Evolutionary conservation across 257 asterid genomes (phyloP), one percentile per base, ranked within the genome.

Genomic region (Fraxinus americana): DNA sequence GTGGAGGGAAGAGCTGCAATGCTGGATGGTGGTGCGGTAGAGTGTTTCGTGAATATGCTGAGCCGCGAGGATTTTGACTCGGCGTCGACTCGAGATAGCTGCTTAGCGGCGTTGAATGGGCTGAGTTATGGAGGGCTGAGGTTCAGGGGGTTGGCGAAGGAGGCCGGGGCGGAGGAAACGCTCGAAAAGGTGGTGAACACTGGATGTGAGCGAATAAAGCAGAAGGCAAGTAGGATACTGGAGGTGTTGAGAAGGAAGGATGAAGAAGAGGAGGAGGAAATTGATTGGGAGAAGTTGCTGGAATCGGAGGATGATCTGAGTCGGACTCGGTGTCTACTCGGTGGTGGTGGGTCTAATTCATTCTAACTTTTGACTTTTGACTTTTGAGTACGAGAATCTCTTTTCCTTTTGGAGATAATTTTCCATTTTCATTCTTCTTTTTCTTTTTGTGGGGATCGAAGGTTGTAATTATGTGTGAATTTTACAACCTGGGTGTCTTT

Each of bases 271-370:
- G 89, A 90, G 4, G 93, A 85, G 74, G 97, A 85, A 2, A 54
- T 93, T 57, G 92, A 96, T 80, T 96, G 99, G 99, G 99, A 90
- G 77, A 92, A 92, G 79, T 79, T 96, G 89, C 92, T 96, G 14
- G 87, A 84, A 69, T 80, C 87, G 29, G 92, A 90, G 8, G 90
- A 83, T 45, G 96, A 86, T 80, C 16, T 67, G 36, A 89, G 87
- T 85, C 85, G 84, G 41, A 82, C 82, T 32, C 72, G 23, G 71
- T 72, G 61, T 75, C 78, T 39, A 57, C 65, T 69, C 66, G 27
- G 73, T 41, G 76, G 73, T n/a, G 57, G 77, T 23, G 52, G 34
- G 52, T 61, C 21, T 17, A 52, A 52, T 29, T 80, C 84, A 39
- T 59, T 75, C n/a, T 71, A 67, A 82, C 5, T 45, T 35, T 75